phyloP scores from a whole-genome alignment of 352 stramenopile species.

The Phytophthora boehmeriae region DNA sequence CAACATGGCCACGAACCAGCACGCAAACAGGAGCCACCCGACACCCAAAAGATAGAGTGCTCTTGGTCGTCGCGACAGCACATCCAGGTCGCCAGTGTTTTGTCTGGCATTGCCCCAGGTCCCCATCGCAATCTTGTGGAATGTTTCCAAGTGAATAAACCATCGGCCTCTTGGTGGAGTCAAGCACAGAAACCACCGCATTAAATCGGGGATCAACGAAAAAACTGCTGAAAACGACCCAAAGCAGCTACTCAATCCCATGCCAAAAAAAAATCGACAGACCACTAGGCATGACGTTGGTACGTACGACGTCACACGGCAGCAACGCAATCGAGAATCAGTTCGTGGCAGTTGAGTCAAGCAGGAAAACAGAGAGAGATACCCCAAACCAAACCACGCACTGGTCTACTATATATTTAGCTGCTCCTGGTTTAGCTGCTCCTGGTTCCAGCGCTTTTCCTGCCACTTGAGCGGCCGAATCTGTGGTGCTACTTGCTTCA shows the following conservation, averaged over 20 bases:
- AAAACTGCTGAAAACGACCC: conserved; percentile 17
- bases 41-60: conserved; percentile 28
- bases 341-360: conserved; percentile 1
- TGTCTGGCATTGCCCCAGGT: conserved; percentile 7
- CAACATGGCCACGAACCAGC: conserved; percentile 34
- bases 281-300: not conserved
- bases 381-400: conserved; percentile 27
- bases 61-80: conserved; percentile 13
- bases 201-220: not conserved
- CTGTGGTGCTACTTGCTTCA: conserved; percentile 18
- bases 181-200: conserved; percentile 3
- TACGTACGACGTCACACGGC: conserved; percentile 8
- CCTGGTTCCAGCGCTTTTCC: conserved; percentile 26
- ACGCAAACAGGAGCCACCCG: conserved; percentile 34
- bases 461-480: conserved; percentile 16
- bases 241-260: conserved; percentile 25
- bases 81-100: conserved; percentile 2
- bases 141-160: conserved; percentile 18
- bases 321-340: conserved; percentile 20
- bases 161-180: not conserved
- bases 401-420: conserved; percentile 50
- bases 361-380: conserved; percentile 18
- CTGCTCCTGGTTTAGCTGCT: conserved; percentile 32
- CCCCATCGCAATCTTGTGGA: conserved; percentile 23
- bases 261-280: conserved; percentile 13